Base-by-base conservation (phyloP, 2,329 filamentous ascomycete genomes). In the Aspergillus brasiliensis region DNA sequence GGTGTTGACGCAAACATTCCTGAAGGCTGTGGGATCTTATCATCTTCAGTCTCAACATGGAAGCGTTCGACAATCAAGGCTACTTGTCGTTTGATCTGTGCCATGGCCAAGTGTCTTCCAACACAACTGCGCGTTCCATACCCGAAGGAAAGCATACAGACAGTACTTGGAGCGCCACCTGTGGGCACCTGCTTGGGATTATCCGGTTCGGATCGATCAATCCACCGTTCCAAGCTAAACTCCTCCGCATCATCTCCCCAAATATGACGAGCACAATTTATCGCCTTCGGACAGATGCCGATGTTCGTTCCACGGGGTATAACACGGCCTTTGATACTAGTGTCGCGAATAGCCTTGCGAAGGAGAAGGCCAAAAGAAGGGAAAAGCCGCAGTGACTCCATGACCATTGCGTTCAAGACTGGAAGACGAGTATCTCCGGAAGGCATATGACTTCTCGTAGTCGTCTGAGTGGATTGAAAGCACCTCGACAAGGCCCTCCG, bases 181-280 rank as follows among this genome's bases (percentile, higher is more conserved):
- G 25, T 21, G 7, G 51, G 28, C 6, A 8, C 21, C 3, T 28
- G 25, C n/a, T n/a, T 37, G 27, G 51, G 51, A 13, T 25, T 58
- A 6, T 57, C 28, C 5, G 58, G 27, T n/a, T 0, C 91, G 90
- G 74, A 94, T 0, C 31, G 42, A 89, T 63, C 80, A 67, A 87
- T 80, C 89, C 89, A 92, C 27, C 90, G 81, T 25, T 91, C 90
- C 0, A 91, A 91, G 51, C 89, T 84, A 80, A 96, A 96, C 51
- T 84, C 80, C 27, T 76, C 75, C 0, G 91, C 90, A 67, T 92
- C 88, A 0, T 80, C 73, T 0, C 92, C 92, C 92, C 92, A 96
- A 13, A 91, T 80, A 1, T 79, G 75, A 28, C 77, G 79, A 61
- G 84, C 86, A 19, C 83, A 84, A 78, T 96, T 94, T 70, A 88